phyloP scores from a whole-genome alignment of 495 filamentous ascomycete species.

The Penicillium salamii region DNA sequence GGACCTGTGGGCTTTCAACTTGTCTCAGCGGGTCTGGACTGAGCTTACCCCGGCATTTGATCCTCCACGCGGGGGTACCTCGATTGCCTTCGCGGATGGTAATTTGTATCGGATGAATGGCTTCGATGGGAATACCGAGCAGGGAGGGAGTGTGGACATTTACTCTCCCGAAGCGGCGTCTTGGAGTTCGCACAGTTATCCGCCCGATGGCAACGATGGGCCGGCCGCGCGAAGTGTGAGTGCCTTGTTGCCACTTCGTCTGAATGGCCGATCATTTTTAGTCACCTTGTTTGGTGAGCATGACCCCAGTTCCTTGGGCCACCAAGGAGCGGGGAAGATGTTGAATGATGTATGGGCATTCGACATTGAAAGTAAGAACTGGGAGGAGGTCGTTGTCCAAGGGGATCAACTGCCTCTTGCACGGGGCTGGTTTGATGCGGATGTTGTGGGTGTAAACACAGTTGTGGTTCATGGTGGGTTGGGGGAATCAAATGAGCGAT shows the following conservation, averaged over 20 bases:
- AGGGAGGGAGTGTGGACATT: slow-evolving; percentile 64
- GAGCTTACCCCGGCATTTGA: slow-evolving; percentile 59
- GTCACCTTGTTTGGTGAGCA: slow-evolving; percentile 68
- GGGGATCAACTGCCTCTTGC: slow-evolving; percentile 40
- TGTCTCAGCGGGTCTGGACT: slow-evolving; percentile 57
- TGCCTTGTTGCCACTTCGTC: slow-evolving; percentile 40
- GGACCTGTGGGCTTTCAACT: slow-evolving; percentile 72
- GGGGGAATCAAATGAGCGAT: slow-evolving; percentile 41
- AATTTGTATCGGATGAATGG: slow-evolving; percentile 71
- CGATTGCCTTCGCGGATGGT: slow-evolving; percentile 54
- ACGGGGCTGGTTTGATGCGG: slow-evolving; percentile 47
- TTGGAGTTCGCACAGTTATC: slow-evolving; percentile 46
- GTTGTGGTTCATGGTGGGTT: slow-evolving; percentile 50
- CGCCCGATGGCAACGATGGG: slow-evolving; percentile 42
- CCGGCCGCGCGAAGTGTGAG: slow-evolving; percentile 44
- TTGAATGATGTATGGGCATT: slow-evolving; percentile 72
- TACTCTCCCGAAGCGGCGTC: slow-evolving; percentile 29
- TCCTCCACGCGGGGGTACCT: slow-evolving; percentile 58
- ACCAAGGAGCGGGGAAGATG: slow-evolving; percentile 67
- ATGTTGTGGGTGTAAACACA: slow-evolving; percentile 20
- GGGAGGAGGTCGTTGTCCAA: slow-evolving; percentile 49
- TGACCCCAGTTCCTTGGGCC: slow-evolving; percentile 57
- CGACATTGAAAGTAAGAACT: slow-evolving; percentile 53
- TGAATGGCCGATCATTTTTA: slow-evolving; percentile 55
- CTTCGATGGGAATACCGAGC: slow-evolving; percentile 61